phyloP scores from a whole-genome alignment of 257 asterid genomes.

The Nicotiana otophora region DNA sequence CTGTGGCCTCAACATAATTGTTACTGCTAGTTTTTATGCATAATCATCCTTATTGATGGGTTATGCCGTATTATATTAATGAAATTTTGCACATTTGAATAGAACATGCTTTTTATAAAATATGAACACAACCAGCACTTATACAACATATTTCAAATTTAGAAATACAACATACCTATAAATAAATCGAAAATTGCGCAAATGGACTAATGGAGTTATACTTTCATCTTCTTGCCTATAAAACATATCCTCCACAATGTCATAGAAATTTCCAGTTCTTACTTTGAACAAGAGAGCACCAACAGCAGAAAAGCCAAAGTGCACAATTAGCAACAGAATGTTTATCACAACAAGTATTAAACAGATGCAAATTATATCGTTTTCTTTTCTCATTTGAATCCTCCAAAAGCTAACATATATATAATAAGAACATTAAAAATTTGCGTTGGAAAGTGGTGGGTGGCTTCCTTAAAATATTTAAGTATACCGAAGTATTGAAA shows the following conservation, averaged over 20 bases:
- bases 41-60: no score
- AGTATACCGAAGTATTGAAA: no score
- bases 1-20: no score
- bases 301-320: constrained; percentile 84
- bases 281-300: constrained; percentile 88
- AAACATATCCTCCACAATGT: constrained; percentile 49
- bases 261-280: constrained; percentile 69
- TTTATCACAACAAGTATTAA: constrained; percentile 50
- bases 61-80: no score
- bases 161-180: background rate
- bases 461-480: no score
- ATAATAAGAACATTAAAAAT: constrained; percentile 28
- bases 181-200: background rate
- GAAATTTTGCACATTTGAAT: no score
- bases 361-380: constrained; percentile 62
- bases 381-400: constrained; percentile 63
- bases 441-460: no score
- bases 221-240: constrained; percentile 29
- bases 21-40: no score
- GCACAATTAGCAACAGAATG: constrained; percentile 59
- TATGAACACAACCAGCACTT: background rate
- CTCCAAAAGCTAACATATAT: constrained; percentile 91
- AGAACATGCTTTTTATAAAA: background rate
- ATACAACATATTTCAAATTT: constrained; percentile 2
- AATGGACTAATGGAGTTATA: constrained; percentile 51